Evolutionary conservation across 192 early-diverging fungal species (phyloP).

Genomic region (Coemansia sp.): DNA sequence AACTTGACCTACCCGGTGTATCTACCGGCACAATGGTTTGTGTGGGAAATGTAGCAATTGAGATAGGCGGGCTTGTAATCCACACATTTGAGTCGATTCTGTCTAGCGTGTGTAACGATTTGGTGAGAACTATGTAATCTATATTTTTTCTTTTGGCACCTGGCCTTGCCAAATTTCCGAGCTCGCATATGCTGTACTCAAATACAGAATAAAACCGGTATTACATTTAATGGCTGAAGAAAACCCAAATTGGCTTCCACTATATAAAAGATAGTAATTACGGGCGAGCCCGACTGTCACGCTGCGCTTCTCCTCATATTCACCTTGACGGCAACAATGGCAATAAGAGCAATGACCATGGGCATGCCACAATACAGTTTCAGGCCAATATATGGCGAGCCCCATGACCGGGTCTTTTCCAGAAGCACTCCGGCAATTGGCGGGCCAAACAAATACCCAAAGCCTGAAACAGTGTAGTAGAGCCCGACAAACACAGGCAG

Average conservation of each 20-base stretch:
- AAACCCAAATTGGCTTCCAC: background rate
- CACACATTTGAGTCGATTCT: background rate
- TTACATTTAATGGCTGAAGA: background rate
- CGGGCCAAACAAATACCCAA: slow-evolving; percentile 50
- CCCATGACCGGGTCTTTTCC: slow-evolving; percentile 52
- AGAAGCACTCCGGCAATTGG: slow-evolving; percentile 50
- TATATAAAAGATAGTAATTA: slow-evolving; percentile 1
- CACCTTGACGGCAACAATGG: slow-evolving; percentile 37
- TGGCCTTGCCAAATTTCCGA: background rate
- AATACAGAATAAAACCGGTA: background rate
- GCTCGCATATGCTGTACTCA: background rate
- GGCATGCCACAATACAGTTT: slow-evolving; percentile 47
- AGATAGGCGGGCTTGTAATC: background rate
- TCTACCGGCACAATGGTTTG: slow-evolving; percentile 6
- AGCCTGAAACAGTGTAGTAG: slow-evolving; percentile 45
- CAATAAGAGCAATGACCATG: slow-evolving; percentile 42
- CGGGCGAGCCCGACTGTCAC: background rate
- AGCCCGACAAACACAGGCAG: slow-evolving; percentile 52
- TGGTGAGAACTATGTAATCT: background rate
- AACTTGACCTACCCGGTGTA: slow-evolving; percentile 1
- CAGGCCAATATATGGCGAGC: slow-evolving; percentile 41
- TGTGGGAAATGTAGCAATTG: slow-evolving; percentile 1
- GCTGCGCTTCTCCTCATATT: slow-evolving; percentile 11
- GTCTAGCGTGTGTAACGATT: background rate
- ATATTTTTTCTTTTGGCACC: background rate